phyloP scores from a whole-genome alignment of 345 rosid species.

The Hibiscus mutabilis region DNA sequence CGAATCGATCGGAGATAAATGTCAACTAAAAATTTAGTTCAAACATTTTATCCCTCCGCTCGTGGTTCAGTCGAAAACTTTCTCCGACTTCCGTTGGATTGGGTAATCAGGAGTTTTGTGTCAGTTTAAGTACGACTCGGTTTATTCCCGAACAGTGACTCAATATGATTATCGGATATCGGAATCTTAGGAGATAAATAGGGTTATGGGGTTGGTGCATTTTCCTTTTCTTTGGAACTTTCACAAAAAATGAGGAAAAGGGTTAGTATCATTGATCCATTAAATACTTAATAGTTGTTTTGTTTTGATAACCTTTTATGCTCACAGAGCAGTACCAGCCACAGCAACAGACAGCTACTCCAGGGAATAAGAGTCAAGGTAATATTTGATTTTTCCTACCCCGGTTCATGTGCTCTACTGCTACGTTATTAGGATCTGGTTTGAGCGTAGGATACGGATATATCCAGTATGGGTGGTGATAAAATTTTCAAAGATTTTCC shows the following conservation, averaged over 20 bases:
- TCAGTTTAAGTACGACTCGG: not conserved
- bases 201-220: not conserved
- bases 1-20: no score
- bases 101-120: not conserved
- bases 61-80: no score
- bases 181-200: no score
- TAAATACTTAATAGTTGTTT: not conserved
- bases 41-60: no score
- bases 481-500: no score
- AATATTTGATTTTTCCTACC: not conserved
- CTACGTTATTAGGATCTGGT: not conserved
- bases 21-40: no score
- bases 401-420: not conserved
- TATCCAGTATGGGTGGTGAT: not conserved
- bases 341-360: conserved; percentile 24
- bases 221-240: not conserved
- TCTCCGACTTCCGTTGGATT: not conserved
- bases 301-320: not conserved
- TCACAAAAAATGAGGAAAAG: not conserved
- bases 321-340: conserved; percentile 36
- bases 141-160: no score
- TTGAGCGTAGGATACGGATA: not conserved
- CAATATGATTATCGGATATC: no score
- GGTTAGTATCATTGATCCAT: not conserved
- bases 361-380: conserved; percentile 43